A percentile compares a stretch with the other conserved stretches of the same genome.
These are phyloP conservation scores for Fusarium brevicatenulatum DNA, from an alignment of 2,329 filamentous ascomycete species.

Conservation along the genomic window DNA sequence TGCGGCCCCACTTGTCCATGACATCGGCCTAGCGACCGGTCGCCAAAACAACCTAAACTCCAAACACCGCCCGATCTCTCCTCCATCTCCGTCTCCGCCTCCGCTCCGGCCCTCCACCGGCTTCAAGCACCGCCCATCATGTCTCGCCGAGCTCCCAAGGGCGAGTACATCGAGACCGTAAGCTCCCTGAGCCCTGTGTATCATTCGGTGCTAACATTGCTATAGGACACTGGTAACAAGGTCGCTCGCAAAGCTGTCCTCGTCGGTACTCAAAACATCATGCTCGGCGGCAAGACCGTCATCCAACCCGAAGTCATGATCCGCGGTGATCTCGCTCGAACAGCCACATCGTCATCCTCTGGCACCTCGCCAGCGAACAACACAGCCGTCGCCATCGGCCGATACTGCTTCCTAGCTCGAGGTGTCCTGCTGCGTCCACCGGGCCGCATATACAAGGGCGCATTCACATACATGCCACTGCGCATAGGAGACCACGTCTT, in stretches of 20 bases:
- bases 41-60: slow-evolving; percentile 3
- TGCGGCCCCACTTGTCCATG: slow-evolving; percentile 35
- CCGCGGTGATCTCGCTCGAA: slow-evolving; percentile 83
- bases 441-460: slow-evolving; percentile 81
- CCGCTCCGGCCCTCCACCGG: slow-evolving; percentile 21
- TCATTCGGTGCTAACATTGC: background rate
- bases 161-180: slow-evolving; percentile 98
- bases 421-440: slow-evolving; percentile 85
- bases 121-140: slow-evolving; percentile 56
- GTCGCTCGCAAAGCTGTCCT: slow-evolving; percentile 92
- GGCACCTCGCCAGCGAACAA: slow-evolving; percentile 59
- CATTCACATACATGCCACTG: slow-evolving; percentile 85
- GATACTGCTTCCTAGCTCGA: slow-evolving; percentile 88
- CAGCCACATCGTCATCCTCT: slow-evolving; percentile 56
- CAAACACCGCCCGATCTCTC: slow-evolving; percentile 28
- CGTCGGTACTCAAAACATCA: slow-evolving; percentile 96
- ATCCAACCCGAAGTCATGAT: slow-evolving; percentile 96
- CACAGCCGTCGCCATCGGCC: slow-evolving; percentile 85
- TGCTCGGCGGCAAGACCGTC: slow-evolving; percentile 93
- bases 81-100: slow-evolving; percentile 2
- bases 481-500: slow-evolving; percentile 96
- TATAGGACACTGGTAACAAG: slow-evolving; percentile 96
- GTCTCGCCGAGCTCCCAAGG: slow-evolving; percentile 82
- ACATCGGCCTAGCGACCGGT: slow-evolving; percentile 13
- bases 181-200: no score